phyloP scores from a whole-genome alignment of 2,329 filamentous ascomycete species.

The Pyricularia grisea region DNA sequence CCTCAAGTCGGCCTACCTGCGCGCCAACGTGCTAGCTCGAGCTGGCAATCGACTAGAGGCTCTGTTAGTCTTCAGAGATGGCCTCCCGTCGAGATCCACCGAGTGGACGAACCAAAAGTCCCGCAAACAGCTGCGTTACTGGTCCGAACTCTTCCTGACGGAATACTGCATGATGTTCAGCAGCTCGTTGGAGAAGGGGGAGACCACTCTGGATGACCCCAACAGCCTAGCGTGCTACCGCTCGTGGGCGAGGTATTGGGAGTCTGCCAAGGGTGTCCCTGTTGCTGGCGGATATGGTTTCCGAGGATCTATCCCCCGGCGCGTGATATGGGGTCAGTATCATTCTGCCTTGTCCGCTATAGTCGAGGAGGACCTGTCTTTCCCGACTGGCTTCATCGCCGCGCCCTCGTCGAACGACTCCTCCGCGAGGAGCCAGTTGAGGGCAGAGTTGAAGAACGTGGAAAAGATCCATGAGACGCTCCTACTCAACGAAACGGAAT shows the following conservation, averaged over 20 bases:
- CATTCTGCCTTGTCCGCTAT: conserved; percentile 72
- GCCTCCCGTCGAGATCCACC: conserved; percentile 51
- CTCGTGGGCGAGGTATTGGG: conserved; percentile 64
- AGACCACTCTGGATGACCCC: conserved; percentile 39
- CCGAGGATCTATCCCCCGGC: conserved; percentile 48
- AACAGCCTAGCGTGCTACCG: conserved; percentile 49
- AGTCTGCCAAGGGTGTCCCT: conserved; percentile 31
- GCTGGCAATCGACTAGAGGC: conserved; percentile 46
- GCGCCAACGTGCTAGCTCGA: conserved; percentile 52
- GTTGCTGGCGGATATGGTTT: conserved; percentile 47
- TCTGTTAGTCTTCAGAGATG: conserved; percentile 54
- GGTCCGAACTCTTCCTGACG: conserved; percentile 70
- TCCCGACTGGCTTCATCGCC: conserved; percentile 37
- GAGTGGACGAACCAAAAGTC: conserved; percentile 41
- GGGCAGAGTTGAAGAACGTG: conserved; percentile 68
- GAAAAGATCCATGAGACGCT: conserved; percentile 73
- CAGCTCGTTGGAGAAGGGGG: conserved; percentile 42
- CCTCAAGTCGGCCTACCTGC: conserved; percentile 69
- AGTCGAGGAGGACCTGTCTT: conserved; percentile 56
- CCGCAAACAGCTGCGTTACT: conserved; percentile 60
- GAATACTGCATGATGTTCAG: conserved; percentile 65
- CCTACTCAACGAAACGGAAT: conserved; percentile 68
- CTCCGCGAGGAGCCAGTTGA: conserved; percentile 51
- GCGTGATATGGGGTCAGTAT: conserved; percentile 76
- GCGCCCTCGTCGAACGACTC: conserved; percentile 30